Conservation (phyloP, 2,329 filamentous ascomycete genomes). For the Ophiostoma sp. region DNA sequence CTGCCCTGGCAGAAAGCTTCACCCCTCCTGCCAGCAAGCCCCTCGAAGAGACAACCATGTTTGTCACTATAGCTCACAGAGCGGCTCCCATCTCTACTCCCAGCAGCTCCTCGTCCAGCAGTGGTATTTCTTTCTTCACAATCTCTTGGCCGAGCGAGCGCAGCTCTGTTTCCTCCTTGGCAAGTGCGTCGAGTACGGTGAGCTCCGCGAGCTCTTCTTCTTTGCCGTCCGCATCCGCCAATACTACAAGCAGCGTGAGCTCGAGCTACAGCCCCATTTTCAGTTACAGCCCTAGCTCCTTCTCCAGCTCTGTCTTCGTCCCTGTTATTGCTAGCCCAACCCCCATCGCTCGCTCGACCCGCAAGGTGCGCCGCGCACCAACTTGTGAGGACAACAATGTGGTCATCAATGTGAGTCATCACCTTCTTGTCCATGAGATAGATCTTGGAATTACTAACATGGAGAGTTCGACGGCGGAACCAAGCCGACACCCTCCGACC, state of each 20-base stretch:
- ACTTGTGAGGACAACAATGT: neutral
- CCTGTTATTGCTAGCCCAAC: neutral
- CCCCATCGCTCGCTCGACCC: neutral
- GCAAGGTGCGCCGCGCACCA: neutral
- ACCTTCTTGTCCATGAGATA: neutral
- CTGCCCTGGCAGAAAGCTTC: neutral
- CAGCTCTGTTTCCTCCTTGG: neutral
- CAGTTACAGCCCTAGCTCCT: neutral
- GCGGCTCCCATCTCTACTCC: neutral
- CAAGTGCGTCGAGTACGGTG: neutral
- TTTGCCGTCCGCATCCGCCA: neutral
- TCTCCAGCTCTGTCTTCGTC: neutral
- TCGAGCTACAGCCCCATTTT: neutral
- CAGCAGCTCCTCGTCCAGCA: neutral
- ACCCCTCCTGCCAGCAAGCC: neutral
- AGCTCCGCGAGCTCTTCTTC: neutral
- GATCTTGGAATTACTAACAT: neutral
- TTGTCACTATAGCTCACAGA: neutral
- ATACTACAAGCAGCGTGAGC: neutral
- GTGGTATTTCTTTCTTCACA: neutral
- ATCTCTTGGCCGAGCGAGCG: neutral
- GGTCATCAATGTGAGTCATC: neutral
- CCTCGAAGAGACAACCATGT: neutral
- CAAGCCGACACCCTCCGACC: neutral
- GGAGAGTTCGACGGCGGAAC: neutral